Percentiles rank a stretch among this genome's conserved stretches.
phyloP scores from a whole-genome alignment of 768 basidiomycete genomes.

The Gloeostereum incarnatum region DNA sequence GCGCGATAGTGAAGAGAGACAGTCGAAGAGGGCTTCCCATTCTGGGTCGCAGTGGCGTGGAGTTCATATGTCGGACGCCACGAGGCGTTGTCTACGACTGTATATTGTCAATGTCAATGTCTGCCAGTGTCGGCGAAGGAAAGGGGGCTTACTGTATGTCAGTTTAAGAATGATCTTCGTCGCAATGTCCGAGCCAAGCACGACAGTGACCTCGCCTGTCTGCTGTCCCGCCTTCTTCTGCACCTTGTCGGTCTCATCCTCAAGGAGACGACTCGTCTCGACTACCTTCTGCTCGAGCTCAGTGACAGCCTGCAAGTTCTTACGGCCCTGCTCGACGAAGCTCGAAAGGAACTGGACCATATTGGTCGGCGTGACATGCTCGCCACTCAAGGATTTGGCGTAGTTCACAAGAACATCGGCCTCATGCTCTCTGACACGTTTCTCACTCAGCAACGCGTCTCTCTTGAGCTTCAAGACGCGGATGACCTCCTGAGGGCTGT shows the following conservation, averaged over 20 bases:
- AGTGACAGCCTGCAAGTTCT: constrained; percentile 22
- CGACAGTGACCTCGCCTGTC: constrained; percentile 26
- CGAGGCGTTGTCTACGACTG: constrained; percentile 40
- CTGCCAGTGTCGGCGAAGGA: background rate
- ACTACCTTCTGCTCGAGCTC: constrained; percentile 31
- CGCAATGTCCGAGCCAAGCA: constrained; percentile 29
- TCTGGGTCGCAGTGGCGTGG: constrained; percentile 33
- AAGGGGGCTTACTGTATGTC: constrained; percentile 36
- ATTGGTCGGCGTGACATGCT: constrained; percentile 26
- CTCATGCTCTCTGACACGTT: constrained; percentile 28
- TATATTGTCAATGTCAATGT: background rate
- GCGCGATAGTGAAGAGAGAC: constrained; percentile 49
- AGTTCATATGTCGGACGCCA: constrained; percentile 55
- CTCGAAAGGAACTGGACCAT: constrained; percentile 31
- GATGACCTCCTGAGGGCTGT: constrained; percentile 21
- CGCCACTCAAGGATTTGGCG: constrained; percentile 30
- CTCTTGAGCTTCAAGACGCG: constrained; percentile 25
- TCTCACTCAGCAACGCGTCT: constrained; percentile 29
- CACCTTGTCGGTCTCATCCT: constrained; percentile 20
- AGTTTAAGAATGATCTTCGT: constrained; percentile 32
- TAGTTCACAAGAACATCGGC: constrained; percentile 32
- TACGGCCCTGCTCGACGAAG: constrained; percentile 27
- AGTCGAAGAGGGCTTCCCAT: constrained; percentile 29
- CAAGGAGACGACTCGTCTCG: constrained; percentile 27
- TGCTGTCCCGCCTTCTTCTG: constrained; percentile 21